These are phyloP conservation scores for Durusdinium trenchii DNA, from an alignment of 73 alveolate species.

Conservation along the genomic window DNA sequence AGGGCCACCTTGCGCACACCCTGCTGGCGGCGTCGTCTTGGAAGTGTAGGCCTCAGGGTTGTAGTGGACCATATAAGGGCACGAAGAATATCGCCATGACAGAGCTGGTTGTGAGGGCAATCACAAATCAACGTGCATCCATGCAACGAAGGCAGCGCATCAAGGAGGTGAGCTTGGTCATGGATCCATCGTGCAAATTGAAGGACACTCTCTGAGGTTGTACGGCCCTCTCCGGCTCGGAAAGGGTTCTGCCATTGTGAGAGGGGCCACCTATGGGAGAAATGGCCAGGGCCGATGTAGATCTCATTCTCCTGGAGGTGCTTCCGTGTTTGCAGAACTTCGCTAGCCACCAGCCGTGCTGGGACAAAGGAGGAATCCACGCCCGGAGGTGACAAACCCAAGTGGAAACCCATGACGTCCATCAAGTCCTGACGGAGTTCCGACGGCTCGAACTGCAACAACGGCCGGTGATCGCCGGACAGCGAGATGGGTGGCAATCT, in stretches of 20 bases:
- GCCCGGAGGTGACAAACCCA: neutral
- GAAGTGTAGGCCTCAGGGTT: no score
- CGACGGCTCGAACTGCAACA: no score
- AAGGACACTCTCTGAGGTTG: neutral
- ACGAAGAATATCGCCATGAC: neutral
- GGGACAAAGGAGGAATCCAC: neutral
- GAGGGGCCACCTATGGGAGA: conserved; percentile 23
- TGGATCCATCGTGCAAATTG: neutral
- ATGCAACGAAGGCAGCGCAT: neutral
- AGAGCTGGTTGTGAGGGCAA: neutral
- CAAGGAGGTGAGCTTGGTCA: neutral
- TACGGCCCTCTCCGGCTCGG: neutral
- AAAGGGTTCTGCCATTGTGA: neutral
- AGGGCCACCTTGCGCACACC: no score
- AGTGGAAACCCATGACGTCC: no score
- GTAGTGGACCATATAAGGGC: neutral
- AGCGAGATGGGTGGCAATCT: no score
- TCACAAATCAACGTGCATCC: neutral
- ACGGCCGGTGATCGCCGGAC: no score
- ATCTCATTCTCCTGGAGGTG: neutral
- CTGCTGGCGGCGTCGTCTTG: no score
- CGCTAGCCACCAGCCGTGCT: neutral
- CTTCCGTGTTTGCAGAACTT: neutral
- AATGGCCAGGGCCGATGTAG: conserved; percentile 36
- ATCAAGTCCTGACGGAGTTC: no score